A percentile compares a stretch with the other conserved stretches of the same genome.
phyloP scores from a whole-genome alignment of 2,329 filamentous ascomycete genomes.

The Laburnicola sp. region DNA sequence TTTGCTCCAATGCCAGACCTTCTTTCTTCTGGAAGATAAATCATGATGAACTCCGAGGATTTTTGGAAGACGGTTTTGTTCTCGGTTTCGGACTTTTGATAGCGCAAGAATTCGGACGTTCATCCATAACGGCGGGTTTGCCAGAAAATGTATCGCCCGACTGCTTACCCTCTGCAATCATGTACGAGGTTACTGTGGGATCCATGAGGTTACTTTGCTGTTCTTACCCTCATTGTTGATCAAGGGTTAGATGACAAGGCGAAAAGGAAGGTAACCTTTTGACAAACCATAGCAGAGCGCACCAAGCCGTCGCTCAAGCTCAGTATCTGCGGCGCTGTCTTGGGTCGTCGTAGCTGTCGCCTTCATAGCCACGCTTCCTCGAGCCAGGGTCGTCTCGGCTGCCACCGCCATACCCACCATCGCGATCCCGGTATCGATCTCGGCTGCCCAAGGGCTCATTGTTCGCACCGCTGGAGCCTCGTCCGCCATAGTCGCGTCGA shows the following conservation, averaged over 20 bases:
- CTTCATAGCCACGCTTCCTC: slow-evolving; percentile 67
- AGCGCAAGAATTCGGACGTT: slow-evolving; percentile 1
- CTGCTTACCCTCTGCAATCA: slow-evolving; percentile 31
- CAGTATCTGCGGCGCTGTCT: slow-evolving; percentile 64
- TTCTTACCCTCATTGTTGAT: slow-evolving; percentile 43
- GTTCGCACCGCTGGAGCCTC: slow-evolving; percentile 71
- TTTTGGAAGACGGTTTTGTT: neutral
- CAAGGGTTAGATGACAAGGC: slow-evolving; percentile 31
- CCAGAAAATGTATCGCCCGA: slow-evolving; percentile 1
- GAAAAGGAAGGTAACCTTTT: slow-evolving; percentile 42
- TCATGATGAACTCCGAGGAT: no score
- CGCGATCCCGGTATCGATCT: slow-evolving; percentile 50
- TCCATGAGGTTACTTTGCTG: slow-evolving; percentile 25
- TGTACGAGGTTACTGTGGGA: slow-evolving; percentile 13
- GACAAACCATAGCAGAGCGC: slow-evolving; percentile 42
- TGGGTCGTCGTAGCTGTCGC: slow-evolving; percentile 76
- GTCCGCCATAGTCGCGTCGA: slow-evolving; percentile 28
- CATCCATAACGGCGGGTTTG: neutral
- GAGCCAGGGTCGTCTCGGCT: slow-evolving; percentile 51
- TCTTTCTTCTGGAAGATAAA: no score
- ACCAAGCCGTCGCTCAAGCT: slow-evolving; percentile 27
- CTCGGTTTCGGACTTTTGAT: neutral
- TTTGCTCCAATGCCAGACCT: no score
- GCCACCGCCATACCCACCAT: slow-evolving; percentile 33
- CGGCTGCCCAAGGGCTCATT: slow-evolving; percentile 75